Evolutionary conservation across 345 rosid species (phyloP), one percentile per base, ranked within the genome.

Genomic region (Gynandropsis gynandra): DNA sequence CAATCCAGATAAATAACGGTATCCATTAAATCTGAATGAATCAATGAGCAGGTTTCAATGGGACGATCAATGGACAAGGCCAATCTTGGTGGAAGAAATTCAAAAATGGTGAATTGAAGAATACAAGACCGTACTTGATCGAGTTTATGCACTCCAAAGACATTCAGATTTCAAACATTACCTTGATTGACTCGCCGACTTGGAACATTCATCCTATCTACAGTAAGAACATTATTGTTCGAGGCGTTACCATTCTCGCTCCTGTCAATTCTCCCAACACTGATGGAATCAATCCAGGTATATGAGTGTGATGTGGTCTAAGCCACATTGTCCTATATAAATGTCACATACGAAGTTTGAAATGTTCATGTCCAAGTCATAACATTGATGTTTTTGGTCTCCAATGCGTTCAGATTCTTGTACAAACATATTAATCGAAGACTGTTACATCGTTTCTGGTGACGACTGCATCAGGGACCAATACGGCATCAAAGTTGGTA

Each of bases 271-370:
- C 73, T 13, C 94, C 94, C 1, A 89, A 86, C 34, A 83, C 95
- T 1, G 97, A 86, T 65, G 95, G 97, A 37, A 80, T 89, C n/a
- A 47, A 83, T 61, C 97, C 95, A 56, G 89, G 92, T 88, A n/a
- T n/a, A n/a, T n/a, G n/a, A n/a, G n/a, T n/a, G n/a, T n/a, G n/a
- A n/a, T n/a, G n/a, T n/a, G n/a, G n/a, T n/a, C n/a, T n/a, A n/a
- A n/a, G n/a, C n/a, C n/a, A n/a, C n/a, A n/a, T n/a, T n/a, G n/a
- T n/a, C n/a, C n/a, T n/a, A n/a, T n/a, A n/a, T n/a, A n/a, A n/a
- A n/a, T n/a, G n/a, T n/a, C n/a, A n/a, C n/a, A n/a, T n/a, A n/a
- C n/a, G n/a, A n/a, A n/a, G n/a, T n/a, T n/a, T n/a, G n/a, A n/a
- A n/a, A n/a, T n/a, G n/a, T n/a, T n/a, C n/a, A n/a, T n/a, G n/a